A percentile compares a stretch with the other conserved stretches of the same genome.
These are phyloP conservation scores for Apophysomyces variabilis DNA, from an alignment of 371 early-diverging fungal species.

Conservation along the genomic window DNA sequence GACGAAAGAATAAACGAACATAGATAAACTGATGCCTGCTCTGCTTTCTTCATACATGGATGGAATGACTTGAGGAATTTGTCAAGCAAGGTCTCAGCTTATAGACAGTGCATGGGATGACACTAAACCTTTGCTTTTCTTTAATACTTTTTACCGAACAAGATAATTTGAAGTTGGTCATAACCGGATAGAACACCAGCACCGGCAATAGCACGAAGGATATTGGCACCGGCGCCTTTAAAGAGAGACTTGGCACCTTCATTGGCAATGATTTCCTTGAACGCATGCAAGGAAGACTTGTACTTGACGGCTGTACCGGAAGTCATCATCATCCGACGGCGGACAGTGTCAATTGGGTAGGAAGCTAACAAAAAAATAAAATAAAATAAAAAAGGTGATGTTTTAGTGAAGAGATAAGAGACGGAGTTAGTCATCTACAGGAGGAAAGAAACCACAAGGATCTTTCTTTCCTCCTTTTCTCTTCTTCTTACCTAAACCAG, in stretches of 20 bases:
- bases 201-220: slow-evolving; percentile 82
- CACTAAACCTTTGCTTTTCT: too few species aligned
- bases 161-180: slow-evolving; percentile 64
- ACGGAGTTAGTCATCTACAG: neutral
- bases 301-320: slow-evolving; percentile 76
- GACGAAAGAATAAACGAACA: too few species aligned
- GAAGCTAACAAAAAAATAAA: slow-evolving; percentile 31
- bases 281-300: slow-evolving; percentile 72
- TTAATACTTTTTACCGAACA: slow-evolving; percentile 51
- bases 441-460: too few species aligned
- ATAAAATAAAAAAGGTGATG: neutral
- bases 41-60: too few species aligned
- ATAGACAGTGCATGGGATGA: too few species aligned
- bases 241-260: slow-evolving; percentile 80
- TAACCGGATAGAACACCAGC: slow-evolving; percentile 74
- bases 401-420: neutral
- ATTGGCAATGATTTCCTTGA: slow-evolving; percentile 68
- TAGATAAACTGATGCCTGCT: too few species aligned
- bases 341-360: slow-evolving; percentile 85
- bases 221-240: slow-evolving; percentile 84
- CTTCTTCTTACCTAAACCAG: slow-evolving; percentile 49
- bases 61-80: too few species aligned
- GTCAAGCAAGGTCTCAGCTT: too few species aligned
- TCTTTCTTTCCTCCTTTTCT: too few species aligned
- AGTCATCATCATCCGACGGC: slow-evolving; percentile 87